Evolutionary conservation across 106 monocot genomes (phyloP).

Genomic region (Amphibolis antarctica): DNA sequence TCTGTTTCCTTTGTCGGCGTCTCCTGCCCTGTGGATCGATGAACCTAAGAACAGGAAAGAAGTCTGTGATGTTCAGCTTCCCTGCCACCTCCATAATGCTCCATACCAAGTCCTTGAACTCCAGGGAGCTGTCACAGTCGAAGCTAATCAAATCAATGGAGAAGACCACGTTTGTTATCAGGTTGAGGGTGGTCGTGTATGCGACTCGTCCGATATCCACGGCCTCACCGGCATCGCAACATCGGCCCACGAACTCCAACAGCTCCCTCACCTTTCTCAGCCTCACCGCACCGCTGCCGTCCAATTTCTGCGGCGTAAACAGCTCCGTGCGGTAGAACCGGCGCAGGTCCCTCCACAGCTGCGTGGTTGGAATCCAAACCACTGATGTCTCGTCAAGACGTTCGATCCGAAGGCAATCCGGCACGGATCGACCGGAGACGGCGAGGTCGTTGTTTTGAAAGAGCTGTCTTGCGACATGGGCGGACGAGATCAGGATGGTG

Average conservation of each 20-base stretch:
- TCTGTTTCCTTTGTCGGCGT: not conserved
- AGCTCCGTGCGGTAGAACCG: slow-evolving; percentile 7
- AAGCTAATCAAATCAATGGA: slow-evolving; percentile 7
- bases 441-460: slow-evolving; percentile 15
- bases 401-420: slow-evolving; percentile 2
- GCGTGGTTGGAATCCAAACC: not conserved
- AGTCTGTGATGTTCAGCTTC: slow-evolving; percentile 24
- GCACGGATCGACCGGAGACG: slow-evolving; percentile 10
- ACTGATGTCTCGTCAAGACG: slow-evolving; percentile 15
- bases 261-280: slow-evolving; percentile 19
- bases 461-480: slow-evolving; percentile 15
- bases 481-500: slow-evolving; percentile 8
- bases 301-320: slow-evolving; percentile 14
- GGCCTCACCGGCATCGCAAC: not conserved
- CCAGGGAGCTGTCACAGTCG: not conserved
- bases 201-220: slow-evolving; percentile 17
- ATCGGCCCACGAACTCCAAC: slow-evolving; percentile 1
- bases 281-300: slow-evolving; percentile 7
- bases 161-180: slow-evolving; percentile 8
- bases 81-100: slow-evolving; percentile 11
- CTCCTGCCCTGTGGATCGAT: slow-evolving; percentile 26
- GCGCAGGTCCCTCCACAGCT: slow-evolving; percentile 28
- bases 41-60: slow-evolving; percentile 20
- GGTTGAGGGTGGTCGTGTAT: slow-evolving; percentile 7
- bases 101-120: slow-evolving; percentile 14